Base-by-base conservation (phyloP, 192 early-diverging fungal species). In the Coemansia sp. region DNA sequence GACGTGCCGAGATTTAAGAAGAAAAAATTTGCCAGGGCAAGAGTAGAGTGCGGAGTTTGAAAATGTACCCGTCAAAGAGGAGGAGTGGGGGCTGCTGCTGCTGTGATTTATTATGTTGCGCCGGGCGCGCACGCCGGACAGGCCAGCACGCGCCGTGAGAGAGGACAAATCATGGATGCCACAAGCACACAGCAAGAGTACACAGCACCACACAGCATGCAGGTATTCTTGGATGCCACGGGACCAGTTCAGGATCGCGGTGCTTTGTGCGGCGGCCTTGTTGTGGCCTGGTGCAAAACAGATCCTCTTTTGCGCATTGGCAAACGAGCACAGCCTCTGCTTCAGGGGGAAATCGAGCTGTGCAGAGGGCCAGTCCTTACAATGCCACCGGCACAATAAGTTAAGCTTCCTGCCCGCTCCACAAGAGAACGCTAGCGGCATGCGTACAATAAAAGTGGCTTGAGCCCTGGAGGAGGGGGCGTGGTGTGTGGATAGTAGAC, bases 41-140 rank as follows among this genome's bases (percentile, higher is more conserved):
- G 15, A 58, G 29, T 31, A 57, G 15, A 19, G 14, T 17, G 67
- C 67, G 67, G 67, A 69, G 67, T 69, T 69, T 69, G 67, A 69
- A 69, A 69, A 50, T 25, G n/a, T 1, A 41, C 34, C 19, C 7
- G 27, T 38, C 37, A 59, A 58, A 46, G 19, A 17, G 19, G 31
- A 48, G 41, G 51, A 48, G 27, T 31, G 25, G 42, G 53, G 51
- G 21, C 14, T 31, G 32, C 6, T 31, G 32, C 21, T 32, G 57
- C 55, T 59, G 50, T 51, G 64, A 66, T 67, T 38, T 67, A 36
- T 67, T 59, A 23, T 41, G 19, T 37, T 59, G 37, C 23, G 55
- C 57, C 19, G 46, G 17, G 19, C 46, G 9, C n/a, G 46, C 46
- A 48, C 46, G 25, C 25, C 51, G 27, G 51, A 29, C 51, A 29